Conservation (phyloP, 2,329 filamentous ascomycete genomes). For the Diaporthe ilicicola region DNA sequence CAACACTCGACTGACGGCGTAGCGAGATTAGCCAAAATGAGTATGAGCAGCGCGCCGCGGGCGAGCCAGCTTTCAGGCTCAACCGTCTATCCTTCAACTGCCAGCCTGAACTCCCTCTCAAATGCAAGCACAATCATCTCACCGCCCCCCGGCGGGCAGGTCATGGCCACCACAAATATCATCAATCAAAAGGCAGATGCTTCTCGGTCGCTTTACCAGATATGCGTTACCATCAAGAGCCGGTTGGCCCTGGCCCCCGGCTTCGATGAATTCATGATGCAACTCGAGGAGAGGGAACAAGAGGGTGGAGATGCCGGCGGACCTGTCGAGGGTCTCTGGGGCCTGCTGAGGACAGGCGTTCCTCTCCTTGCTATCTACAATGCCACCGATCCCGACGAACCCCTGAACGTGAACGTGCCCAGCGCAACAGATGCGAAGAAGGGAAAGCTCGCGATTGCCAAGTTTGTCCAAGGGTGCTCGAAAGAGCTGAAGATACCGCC, state of each 20-base stretch:
- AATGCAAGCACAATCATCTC: conserved; percentile 52
- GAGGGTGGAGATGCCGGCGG: conserved; percentile 70
- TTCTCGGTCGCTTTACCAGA: conserved; percentile 91
- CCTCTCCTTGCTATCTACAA: conserved; percentile 93
- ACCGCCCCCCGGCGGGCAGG: conserved; percentile 63
- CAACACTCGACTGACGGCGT: conserved; percentile 56
- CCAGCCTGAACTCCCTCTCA: conserved; percentile 60
- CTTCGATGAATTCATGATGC: conserved; percentile 78
- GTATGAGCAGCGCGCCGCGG: conserved; percentile 61
- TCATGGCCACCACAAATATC: conserved; percentile 87
- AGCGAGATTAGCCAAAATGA: conserved; percentile 58
- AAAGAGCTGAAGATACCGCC: conserved; percentile 81
- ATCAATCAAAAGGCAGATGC: conserved; percentile 97
- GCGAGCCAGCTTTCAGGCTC: conserved; percentile 71
- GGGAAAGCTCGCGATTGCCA: conserved; percentile 88
- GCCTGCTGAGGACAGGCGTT: conserved; percentile 81
- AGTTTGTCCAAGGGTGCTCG: conserved; percentile 90
- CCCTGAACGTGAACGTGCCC: conserved; percentile 67
- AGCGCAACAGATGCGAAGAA: conserved; percentile 73
- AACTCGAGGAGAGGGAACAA: conserved; percentile 74
- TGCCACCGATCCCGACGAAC: conserved; percentile 74
- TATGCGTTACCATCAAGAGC: conserved; percentile 85
- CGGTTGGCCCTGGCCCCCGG: conserved; percentile 84
- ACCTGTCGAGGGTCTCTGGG: conserved; percentile 92
- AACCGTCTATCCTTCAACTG: conserved; percentile 62